Percentiles rank a stretch among this genome's conserved stretches.
These are phyloP conservation scores for Sporothrix schenckii DNA, from an alignment of 2,329 filamentous ascomycete species.

Conservation along the genomic window DNA sequence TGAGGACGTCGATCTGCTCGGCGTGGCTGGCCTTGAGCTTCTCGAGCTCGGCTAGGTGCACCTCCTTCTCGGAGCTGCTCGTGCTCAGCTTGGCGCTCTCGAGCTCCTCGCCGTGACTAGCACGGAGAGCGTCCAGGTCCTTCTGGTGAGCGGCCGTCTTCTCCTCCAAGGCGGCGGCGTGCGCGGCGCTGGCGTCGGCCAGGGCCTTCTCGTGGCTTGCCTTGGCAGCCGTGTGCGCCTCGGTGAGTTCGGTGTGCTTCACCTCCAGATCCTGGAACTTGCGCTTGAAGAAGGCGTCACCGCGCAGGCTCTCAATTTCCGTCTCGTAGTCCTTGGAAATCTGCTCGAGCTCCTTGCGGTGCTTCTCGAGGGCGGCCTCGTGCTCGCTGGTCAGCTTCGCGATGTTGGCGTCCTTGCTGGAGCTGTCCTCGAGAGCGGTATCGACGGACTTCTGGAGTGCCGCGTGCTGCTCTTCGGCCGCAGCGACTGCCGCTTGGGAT, in stretches of 20 bases:
- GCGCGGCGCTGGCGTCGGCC: slow-evolving; percentile 49
- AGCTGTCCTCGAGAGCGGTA: slow-evolving; percentile 54
- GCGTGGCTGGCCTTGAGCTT: slow-evolving; percentile 58
- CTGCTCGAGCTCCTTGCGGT: slow-evolving; percentile 61
- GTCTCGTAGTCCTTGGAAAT: slow-evolving; percentile 64
- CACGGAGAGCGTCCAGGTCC: slow-evolving; percentile 58
- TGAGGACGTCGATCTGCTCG: slow-evolving; percentile 46
- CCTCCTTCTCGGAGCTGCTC: slow-evolving; percentile 54
- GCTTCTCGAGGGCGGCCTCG: slow-evolving; percentile 49
- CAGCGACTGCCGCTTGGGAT: slow-evolving; percentile 49
- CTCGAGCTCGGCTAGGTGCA: slow-evolving; percentile 56
- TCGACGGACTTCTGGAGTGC: slow-evolving; percentile 16
- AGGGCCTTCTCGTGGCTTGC: slow-evolving; percentile 50
- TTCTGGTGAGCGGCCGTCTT: slow-evolving; percentile 58
- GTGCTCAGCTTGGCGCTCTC: slow-evolving; percentile 59
- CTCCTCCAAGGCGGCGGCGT: slow-evolving; percentile 52
- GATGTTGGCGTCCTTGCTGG: slow-evolving; percentile 54
- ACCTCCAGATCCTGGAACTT: slow-evolving; percentile 64
- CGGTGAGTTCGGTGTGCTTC: slow-evolving; percentile 56
- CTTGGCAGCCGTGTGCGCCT: slow-evolving; percentile 39
- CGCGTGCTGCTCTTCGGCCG: slow-evolving; percentile 46
- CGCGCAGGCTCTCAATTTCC: slow-evolving; percentile 66
- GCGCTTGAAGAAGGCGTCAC: slow-evolving; percentile 65
- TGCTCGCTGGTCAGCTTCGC: slow-evolving; percentile 56
- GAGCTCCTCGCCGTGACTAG: slow-evolving; percentile 62